A percentile compares a stretch with the other conserved stretches of the same genome.
These are phyloP conservation scores for Russula griseocarnosa DNA, from an alignment of 768 basidiomycete species.

Conservation along the genomic window DNA sequence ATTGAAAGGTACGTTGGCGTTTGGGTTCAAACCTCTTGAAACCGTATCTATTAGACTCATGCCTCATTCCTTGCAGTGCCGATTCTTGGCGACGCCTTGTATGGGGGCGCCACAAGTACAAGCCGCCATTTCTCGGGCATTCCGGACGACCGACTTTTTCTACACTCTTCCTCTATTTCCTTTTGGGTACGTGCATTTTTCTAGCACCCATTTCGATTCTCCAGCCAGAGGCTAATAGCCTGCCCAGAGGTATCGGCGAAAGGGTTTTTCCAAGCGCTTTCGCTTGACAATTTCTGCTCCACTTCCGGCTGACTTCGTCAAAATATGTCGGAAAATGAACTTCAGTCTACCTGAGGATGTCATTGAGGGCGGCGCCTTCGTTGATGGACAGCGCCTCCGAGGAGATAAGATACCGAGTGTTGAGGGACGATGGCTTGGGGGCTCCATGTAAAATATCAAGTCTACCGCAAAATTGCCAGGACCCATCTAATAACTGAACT, in stretches of 20 bases:
- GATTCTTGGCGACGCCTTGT: slow-evolving; percentile 25
- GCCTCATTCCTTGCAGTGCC: slow-evolving; percentile 14
- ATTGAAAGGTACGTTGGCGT: slow-evolving; percentile 13
- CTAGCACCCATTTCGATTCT: neutral
- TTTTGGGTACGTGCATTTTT: slow-evolving; percentile 18
- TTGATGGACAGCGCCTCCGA: slow-evolving; percentile 16
- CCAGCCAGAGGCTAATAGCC: slow-evolving; percentile 1
- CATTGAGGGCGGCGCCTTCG: slow-evolving; percentile 17
- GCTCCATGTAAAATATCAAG: neutral
- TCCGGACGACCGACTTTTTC: slow-evolving; percentile 23
- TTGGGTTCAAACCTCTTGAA: neutral
- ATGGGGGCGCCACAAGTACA: slow-evolving; percentile 4
- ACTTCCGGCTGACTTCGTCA: slow-evolving; percentile 23
- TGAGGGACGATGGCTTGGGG: slow-evolving; percentile 22
- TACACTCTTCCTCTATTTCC: slow-evolving; percentile 27
- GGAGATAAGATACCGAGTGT: slow-evolving; percentile 6
- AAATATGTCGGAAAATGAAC: slow-evolving; percentile 20
- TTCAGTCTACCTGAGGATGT: slow-evolving; percentile 9
- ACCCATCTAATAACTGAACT: neutral
- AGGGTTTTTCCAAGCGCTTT: slow-evolving; percentile 23
- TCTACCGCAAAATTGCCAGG: neutral
- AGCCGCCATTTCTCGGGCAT: slow-evolving; percentile 7
- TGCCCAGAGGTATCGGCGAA: slow-evolving; percentile 23
- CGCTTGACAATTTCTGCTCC: slow-evolving; percentile 25
- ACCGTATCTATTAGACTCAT: neutral